phyloP scores from a whole-genome alignment of 1,284 basidiomycete genomes.

The Fomitopsis betulina region DNA sequence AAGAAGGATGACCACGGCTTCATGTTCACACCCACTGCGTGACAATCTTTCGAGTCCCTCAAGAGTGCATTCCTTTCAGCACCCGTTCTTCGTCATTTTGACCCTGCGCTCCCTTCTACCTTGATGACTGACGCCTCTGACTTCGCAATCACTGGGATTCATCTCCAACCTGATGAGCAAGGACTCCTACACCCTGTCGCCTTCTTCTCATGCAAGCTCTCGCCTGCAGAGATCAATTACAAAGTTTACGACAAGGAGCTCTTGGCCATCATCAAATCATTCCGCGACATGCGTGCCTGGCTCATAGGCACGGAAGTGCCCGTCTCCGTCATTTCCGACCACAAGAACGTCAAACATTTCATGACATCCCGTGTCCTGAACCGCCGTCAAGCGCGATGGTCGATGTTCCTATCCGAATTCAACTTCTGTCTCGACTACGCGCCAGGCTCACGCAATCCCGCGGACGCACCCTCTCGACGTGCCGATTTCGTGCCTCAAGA shows the following conservation, averaged over 20 bases:
- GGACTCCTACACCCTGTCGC: conserved; percentile 7
- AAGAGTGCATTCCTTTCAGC: no score
- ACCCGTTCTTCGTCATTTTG: no score
- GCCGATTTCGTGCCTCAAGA: not conserved
- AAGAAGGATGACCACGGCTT: no score
- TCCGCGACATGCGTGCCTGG: not conserved
- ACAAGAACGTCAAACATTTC: no score
- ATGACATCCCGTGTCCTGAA: no score
- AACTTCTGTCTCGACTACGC: conserved; percentile 3
- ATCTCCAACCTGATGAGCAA: conserved; percentile 4
- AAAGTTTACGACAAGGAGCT: conserved; percentile 5
- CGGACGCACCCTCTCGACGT: no score
- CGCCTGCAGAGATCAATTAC: no score
- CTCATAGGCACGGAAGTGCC: conserved; percentile 8
- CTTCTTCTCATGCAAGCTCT: conserved; percentile 8
- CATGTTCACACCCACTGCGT: no score
- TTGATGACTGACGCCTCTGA: conserved; percentile 6
- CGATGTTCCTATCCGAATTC: conserved; percentile 4
- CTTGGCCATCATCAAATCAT: not conserved
- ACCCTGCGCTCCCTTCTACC: no score
- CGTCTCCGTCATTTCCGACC: no score
- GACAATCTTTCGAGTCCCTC: no score
- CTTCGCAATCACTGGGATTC: conserved; percentile 2
- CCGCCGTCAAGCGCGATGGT: no score
- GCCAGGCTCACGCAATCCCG: conserved; percentile 1